A percentile compares a stretch with the other conserved stretches of the same genome.
These are phyloP conservation scores for Aschersonia sp. DNA, from an alignment of 2,329 filamentous ascomycete genomes.

Conservation along the genomic window DNA sequence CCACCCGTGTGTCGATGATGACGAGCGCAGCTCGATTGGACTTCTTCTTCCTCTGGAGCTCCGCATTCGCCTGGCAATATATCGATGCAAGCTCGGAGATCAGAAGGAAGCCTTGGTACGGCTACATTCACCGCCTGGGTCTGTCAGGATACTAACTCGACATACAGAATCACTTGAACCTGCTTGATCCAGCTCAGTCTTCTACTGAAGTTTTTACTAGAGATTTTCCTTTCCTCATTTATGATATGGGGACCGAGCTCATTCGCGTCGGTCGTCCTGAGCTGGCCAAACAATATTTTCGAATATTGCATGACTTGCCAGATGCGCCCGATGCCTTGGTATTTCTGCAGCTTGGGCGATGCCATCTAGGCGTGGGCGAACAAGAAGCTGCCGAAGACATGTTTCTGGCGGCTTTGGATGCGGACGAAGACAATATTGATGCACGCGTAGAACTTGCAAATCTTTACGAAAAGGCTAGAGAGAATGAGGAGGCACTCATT, in stretches of 20 bases:
- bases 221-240: slow-evolving; percentile 66
- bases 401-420: slow-evolving; percentile 60
- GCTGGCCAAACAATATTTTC: slow-evolving; percentile 39
- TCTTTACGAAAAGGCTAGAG: slow-evolving; percentile 64
- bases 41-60: slow-evolving; percentile 65
- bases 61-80: slow-evolving; percentile 69
- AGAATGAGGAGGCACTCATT: slow-evolving; percentile 62
- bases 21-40: slow-evolving; percentile 50
- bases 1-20: slow-evolving; percentile 41
- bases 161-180: slow-evolving; percentile 46
- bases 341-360: slow-evolving; percentile 46
- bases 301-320: slow-evolving; percentile 33
- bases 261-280: slow-evolving; percentile 12
- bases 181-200: slow-evolving; percentile 51
- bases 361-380: slow-evolving; percentile 50
- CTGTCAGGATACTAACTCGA: background rate
- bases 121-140: background rate
- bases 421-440: slow-evolving; percentile 57
- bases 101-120: slow-evolving; percentile 58
- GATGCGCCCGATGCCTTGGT: slow-evolving; percentile 36
- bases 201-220: slow-evolving; percentile 31
- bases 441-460: slow-evolving; percentile 69
- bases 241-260: slow-evolving; percentile 43
- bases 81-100: slow-evolving; percentile 58
- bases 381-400: slow-evolving; percentile 60